A percentile compares a stretch with the other conserved stretches of the same genome.
phyloP scores from a whole-genome alignment of 768 basidiomycete species.

The Boletus vermiculosoides region DNA sequence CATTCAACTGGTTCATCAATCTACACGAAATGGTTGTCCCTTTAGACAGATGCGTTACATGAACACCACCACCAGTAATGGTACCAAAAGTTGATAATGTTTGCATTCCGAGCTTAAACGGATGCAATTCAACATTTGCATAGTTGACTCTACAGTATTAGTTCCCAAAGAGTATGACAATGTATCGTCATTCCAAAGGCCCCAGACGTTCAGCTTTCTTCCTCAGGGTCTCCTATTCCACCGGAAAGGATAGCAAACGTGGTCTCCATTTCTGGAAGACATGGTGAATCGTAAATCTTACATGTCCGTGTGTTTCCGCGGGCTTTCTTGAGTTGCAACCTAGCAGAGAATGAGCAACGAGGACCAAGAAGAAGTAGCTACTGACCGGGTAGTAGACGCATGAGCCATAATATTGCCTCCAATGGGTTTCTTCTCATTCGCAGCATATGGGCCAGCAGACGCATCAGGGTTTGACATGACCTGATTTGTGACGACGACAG shows the following conservation, averaged over 20 bases:
- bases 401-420: conserved; percentile 99
- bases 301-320: conserved; percentile 90
- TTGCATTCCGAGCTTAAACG: conserved; percentile 9
- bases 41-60: not conserved
- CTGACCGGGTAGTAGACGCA: conserved; percentile 92
- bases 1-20: conserved; percentile 52
- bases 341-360: conserved; percentile 30
- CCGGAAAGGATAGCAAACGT: conserved; percentile 90
- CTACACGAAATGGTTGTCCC: conserved; percentile 9
- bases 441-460: conserved; percentile 80
- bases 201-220: conserved; percentile 52
- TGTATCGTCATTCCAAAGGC: not conserved
- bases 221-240: conserved; percentile 94
- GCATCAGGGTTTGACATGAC: conserved; percentile 99
- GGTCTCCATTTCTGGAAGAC: conserved; percentile 93
- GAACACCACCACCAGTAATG: not conserved
- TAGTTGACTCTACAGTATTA: conserved; percentile 5
- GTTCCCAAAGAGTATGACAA: not conserved
- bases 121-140: conserved; percentile 8
- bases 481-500: conserved; percentile 96
- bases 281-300: conserved; percentile 98
- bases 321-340: conserved; percentile 88
- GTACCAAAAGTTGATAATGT: not conserved
- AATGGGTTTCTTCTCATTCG: conserved; percentile 96
- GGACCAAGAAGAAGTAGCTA: not conserved